These are phyloP conservation scores for Penicillium sp. DNA, from an alignment of 2,329 filamentous ascomycete species.

Conservation along the genomic window DNA sequence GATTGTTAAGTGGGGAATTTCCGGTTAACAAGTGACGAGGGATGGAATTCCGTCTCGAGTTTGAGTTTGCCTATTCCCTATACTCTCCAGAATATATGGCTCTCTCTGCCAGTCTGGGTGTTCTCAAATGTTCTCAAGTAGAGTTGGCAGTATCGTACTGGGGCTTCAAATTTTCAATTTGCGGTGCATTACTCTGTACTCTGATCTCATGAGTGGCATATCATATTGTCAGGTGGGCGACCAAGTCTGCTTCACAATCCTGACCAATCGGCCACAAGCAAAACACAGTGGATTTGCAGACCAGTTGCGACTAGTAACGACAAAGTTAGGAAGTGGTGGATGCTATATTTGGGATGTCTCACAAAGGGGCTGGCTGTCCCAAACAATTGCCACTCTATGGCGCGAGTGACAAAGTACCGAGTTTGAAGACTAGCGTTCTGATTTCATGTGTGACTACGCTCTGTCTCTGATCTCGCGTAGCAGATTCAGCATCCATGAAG, in stretches of 20 bases:
- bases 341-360: conserved; percentile 27
- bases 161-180: neutral
- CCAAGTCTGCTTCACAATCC: neutral
- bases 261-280: conserved; percentile 1
- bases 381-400: conserved; percentile 1
- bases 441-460: neutral
- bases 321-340: neutral
- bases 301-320: neutral
- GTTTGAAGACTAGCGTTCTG: neutral
- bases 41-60: neutral
- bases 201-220: neutral
- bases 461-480: neutral
- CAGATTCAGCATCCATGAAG: too few species aligned
- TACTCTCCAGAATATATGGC: too few species aligned
- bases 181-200: too few species aligned
- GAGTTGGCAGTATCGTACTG: neutral
- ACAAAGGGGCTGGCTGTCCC: conserved; percentile 7
- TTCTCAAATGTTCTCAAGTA: neutral
- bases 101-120: too few species aligned
- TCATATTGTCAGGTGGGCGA: conserved; percentile 2
- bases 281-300: neutral
- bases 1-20: neutral
- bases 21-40: neutral
- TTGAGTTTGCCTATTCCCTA: neutral
- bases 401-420: neutral